Conservation (phyloP, 345 rosid species). For the Bruguiera gymnorhiza region DNA sequence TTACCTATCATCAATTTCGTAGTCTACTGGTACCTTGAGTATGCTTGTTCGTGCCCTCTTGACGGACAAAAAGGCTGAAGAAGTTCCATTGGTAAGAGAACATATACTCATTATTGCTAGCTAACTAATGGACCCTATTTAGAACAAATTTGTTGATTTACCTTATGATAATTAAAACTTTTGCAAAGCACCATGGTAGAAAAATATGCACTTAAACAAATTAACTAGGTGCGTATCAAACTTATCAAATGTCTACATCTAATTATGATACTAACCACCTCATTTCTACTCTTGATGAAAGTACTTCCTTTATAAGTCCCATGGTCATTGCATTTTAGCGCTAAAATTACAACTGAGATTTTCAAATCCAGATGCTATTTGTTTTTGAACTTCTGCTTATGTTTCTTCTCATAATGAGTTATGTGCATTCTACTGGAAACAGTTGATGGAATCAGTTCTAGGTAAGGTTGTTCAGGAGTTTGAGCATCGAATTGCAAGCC, state of each 20-base stretch:
- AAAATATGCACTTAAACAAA: neutral
- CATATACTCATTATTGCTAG: neutral
- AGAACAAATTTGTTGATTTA: neutral
- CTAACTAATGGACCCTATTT: neutral
- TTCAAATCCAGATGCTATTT: neutral
- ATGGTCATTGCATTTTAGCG: neutral
- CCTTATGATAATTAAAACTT: neutral
- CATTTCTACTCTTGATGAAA: neutral
- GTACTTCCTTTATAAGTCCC: neutral
- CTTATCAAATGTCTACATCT: neutral
- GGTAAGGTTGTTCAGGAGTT: slow-evolving; percentile 82
- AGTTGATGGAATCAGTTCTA: slow-evolving; percentile 92
- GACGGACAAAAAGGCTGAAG: slow-evolving; percentile 78
- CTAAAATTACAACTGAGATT: neutral
- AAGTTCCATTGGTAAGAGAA: slow-evolving; percentile 63
- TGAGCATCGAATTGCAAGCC: slow-evolving; percentile 73
- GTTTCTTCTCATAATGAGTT: slow-evolving; percentile 8
- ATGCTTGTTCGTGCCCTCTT: slow-evolving; percentile 75
- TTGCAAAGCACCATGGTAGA: neutral
- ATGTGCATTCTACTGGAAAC: slow-evolving; percentile 24
- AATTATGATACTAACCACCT: neutral
- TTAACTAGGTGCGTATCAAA: neutral
- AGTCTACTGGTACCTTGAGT: slow-evolving; percentile 64
- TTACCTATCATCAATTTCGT: slow-evolving; percentile 17
- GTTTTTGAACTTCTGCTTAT: slow-evolving; percentile 3